Evolutionary conservation across 306 rosid genomes (phyloP).

Genomic region (Vicia villosa): DNA sequence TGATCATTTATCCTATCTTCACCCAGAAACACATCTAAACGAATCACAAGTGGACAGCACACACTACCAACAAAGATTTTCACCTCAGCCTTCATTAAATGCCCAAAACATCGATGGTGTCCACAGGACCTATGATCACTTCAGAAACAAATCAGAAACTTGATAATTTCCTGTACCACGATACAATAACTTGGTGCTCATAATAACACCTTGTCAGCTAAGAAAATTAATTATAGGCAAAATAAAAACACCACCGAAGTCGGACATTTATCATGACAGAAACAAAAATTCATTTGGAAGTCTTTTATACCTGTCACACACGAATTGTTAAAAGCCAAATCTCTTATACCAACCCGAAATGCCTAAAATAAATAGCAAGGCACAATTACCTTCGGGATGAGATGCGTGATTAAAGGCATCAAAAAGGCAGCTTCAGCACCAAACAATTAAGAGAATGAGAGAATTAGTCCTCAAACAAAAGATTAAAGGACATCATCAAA

Average conservation of each 20-base stretch:
- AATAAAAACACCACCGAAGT: conserved; percentile 21
- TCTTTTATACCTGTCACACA: conserved; percentile 58
- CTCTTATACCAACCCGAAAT: conserved; percentile 51
- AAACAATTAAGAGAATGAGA: conserved; percentile 41
- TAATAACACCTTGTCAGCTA: conserved; percentile 46
- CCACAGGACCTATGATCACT: conserved; percentile 46
- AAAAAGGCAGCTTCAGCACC: conserved; percentile 52
- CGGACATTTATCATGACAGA: conserved; percentile 35
- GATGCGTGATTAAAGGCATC: conserved; percentile 42
- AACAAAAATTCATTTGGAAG: conserved; percentile 38
- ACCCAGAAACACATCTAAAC: conserved; percentile 40
- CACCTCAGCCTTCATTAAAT: conserved; percentile 44
- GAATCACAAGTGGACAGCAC: too few species aligned
- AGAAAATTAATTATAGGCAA: conserved; percentile 25
- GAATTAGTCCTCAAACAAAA: conserved; percentile 45
- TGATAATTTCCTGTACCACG: conserved; percentile 49
- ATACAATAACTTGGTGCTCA: conserved; percentile 47
- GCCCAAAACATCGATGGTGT: conserved; percentile 39
- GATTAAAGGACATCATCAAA: conserved; percentile 39
- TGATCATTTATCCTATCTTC: conserved; percentile 42
- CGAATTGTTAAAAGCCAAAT: conserved; percentile 49
- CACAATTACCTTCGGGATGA: conserved; percentile 52
- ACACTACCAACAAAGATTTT: background rate
- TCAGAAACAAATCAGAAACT: conserved; percentile 50
- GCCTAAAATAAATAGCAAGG: conserved; percentile 46